These are phyloP conservation scores for Phaeophleospora eucalypticola DNA, from an alignment of 2,329 filamentous ascomycete species.

Conservation along the genomic window DNA sequence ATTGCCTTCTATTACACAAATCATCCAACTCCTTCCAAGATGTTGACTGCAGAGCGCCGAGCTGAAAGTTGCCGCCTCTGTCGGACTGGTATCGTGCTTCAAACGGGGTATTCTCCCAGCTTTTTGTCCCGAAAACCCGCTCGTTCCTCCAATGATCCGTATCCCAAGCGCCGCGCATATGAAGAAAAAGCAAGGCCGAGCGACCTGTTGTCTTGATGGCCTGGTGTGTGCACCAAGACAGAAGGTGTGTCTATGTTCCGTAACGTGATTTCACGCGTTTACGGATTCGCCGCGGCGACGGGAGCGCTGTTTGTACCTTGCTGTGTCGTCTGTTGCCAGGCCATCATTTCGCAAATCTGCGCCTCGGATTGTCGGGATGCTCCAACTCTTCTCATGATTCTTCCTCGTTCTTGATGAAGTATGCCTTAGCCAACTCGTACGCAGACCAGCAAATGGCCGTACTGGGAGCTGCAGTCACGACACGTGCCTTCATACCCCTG, in stretches of 20 bases:
- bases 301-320: background rate
- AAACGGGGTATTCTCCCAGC: too few species aligned
- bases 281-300: background rate
- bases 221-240: background rate
- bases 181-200: background rate
- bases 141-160: too few species aligned
- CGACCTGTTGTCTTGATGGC: background rate
- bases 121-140: too few species aligned
- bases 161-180: background rate
- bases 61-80: too few species aligned
- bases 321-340: background rate
- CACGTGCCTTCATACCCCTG: slow-evolving; percentile 82
- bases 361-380: background rate
- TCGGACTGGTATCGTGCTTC: too few species aligned
- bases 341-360: background rate
- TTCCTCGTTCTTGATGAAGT: slow-evolving; percentile 51
- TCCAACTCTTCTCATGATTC: slow-evolving; percentile 19
- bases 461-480: slow-evolving; percentile 96
- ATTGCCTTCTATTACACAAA: too few species aligned
- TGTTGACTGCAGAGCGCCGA: too few species aligned
- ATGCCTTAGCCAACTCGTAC: slow-evolving; percentile 65
- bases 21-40: too few species aligned
- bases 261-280: background rate
- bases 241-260: too few species aligned
- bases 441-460: slow-evolving; percentile 98